Conservation (phyloP, 768 basidiomycete genomes). For the Chlorophyllum brunneum region DNA sequence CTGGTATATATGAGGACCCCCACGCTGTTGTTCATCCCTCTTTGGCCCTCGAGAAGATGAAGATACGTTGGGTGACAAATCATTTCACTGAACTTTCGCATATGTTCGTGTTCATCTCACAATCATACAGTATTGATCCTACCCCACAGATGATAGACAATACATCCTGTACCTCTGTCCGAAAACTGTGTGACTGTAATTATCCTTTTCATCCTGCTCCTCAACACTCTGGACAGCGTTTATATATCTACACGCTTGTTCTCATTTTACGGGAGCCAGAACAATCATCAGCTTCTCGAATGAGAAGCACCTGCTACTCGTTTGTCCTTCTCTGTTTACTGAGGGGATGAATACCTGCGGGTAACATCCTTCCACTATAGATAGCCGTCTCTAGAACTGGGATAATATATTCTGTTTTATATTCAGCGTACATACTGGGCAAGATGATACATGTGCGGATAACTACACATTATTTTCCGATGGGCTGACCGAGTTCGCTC, state of each 20-base stretch:
- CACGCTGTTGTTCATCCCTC: slow-evolving; percentile 24
- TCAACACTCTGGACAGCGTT: slow-evolving; percentile 95
- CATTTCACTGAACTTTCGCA: neutral
- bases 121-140: slow-evolving; percentile 1
- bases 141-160: neutral
- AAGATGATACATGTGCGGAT: neutral
- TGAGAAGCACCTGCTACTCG: slow-evolving; percentile 23
- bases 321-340: slow-evolving; percentile 18
- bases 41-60: slow-evolving; percentile 15
- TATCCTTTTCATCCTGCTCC: slow-evolving; percentile 48
- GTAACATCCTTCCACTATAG: too few relatives aligned
- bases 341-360: slow-evolving; percentile 21
- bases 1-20: slow-evolving; percentile 20
- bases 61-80: slow-evolving; percentile 26
- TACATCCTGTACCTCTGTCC: neutral
- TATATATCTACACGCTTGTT: slow-evolving; percentile 64
- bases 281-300: slow-evolving; percentile 18
- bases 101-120: too few relatives aligned
- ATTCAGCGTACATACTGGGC: too few relatives aligned
- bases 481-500: slow-evolving; percentile 74
- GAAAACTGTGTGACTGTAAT: too few relatives aligned
- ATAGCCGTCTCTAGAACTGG: too few relatives aligned
- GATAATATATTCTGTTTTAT: too few relatives aligned
- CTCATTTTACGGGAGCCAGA: slow-evolving; percentile 98
- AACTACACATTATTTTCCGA: slow-evolving; percentile 37